Evolutionary conservation across 192 early-diverging fungal species (phyloP), one percentile per base, ranked within the genome.

Genomic region (Diversispora eburnea): DNA sequence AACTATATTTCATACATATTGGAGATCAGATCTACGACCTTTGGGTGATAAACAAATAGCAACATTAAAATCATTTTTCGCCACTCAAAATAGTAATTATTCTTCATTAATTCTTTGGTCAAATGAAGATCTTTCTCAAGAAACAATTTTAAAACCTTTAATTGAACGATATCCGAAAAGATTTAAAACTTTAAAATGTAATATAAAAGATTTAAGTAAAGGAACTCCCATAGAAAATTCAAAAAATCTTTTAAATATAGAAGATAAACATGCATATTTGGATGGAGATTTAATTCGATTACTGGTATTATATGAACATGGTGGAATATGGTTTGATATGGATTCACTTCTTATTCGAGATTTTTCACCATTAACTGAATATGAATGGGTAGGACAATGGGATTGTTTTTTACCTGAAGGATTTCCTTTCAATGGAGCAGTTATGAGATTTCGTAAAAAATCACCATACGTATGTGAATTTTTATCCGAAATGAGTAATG

Each of bases 261-360:
- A 80, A 42, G 81, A 83, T 45, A 49, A 76, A 13, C 70, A 73
- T 58, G 81, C 77, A 3, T 83, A 83, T 70, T 51, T 83, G 8
- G 81, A 83, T 75, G 81, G 81, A 33, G 81, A 83, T 57, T 52
- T 83, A 22, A 64, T 80, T 41, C 77, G 81, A 48, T 54, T 83
- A 7, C 57, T 83, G n/a, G 77, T 78, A 7, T 75, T 83, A 0
- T 83, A 83, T 47, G 58, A 76, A 15, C 76, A 80, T 68, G 81
- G 81, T 13, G 81, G 81, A n/a, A 76, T 83, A 77, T 83, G 81
- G 81, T 83, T 83, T 48, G 81, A 83, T 62, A 83, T 83, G 81
- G 81, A 83, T 42, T 80, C 78, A 0, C 67, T 83, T 8, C 80
- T 83, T 41, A 74, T 83, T 10, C 66, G 81, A 55, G 81, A 83